These are phyloP conservation scores for Bipolaris victoriae DNA, from an alignment of 2,329 filamentous ascomycete genomes.

Conservation along the genomic window DNA sequence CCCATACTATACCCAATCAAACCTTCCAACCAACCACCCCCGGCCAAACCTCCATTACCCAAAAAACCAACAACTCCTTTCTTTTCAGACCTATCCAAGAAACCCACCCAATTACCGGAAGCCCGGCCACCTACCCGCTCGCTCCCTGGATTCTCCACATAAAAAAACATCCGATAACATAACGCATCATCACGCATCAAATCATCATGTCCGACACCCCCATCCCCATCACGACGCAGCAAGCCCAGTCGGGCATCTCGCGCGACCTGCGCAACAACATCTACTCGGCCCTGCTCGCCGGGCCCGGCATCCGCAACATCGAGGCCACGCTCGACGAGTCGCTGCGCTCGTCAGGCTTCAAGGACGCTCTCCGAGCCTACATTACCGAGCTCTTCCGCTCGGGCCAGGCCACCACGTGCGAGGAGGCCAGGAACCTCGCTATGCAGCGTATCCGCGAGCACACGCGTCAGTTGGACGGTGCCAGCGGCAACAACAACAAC, in stretches of 20 bases:
- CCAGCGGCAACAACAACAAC: neutral
- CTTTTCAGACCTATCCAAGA: neutral
- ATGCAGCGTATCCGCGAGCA: constrained; percentile 48
- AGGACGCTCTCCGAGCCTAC: constrained; percentile 61
- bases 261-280: constrained; percentile 50
- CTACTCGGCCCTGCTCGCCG: constrained; percentile 55
- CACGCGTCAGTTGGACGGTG: constrained; percentile 22
- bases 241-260: constrained; percentile 52
- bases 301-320: constrained; percentile 61
- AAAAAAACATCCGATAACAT: neutral
- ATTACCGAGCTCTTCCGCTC: constrained; percentile 63
- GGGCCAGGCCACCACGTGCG: constrained; percentile 63
- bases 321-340: constrained; percentile 61
- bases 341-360: constrained; percentile 65
- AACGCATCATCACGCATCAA: neutral
- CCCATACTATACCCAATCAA: too few species aligned
- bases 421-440: constrained; percentile 62
- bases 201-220: constrained; percentile 18
- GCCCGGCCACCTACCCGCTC: neutral
- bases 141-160: neutral
- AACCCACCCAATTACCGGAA: neutral
- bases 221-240: constrained; percentile 40
- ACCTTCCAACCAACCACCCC: neutral
- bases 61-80: neutral
- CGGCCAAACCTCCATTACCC: neutral